Percentiles rank a stretch among this genome's conserved stretches.
phyloP scores from a whole-genome alignment of 208 protist genomes.

The Leishmania turanica region DNA sequence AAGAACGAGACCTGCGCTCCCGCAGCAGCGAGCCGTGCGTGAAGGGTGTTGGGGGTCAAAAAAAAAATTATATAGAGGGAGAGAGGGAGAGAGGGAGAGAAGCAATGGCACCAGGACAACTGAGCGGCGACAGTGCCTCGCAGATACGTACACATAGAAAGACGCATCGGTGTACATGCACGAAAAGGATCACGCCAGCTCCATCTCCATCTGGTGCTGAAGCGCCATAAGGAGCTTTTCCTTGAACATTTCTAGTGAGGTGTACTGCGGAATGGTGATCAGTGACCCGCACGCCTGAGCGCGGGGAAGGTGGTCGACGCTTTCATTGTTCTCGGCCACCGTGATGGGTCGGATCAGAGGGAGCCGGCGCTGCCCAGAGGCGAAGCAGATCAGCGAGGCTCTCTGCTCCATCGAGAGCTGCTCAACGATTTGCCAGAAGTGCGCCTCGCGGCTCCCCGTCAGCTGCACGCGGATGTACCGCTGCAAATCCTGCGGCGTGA shows the following conservation, averaged over 20 bases:
- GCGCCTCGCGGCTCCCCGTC: constrained; percentile 45
- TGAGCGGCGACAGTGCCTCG: not conserved
- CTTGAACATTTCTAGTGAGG: constrained; percentile 72
- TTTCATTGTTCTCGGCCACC: constrained; percentile 80
- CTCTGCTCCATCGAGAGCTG: constrained; percentile 81
- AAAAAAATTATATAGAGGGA: not conserved
- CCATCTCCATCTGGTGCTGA: constrained; percentile 90
- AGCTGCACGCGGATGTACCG: constrained; percentile 72
- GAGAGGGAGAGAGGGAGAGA: too few relatives aligned
- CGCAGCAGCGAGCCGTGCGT: not conserved
- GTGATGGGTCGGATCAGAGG: constrained; percentile 79
- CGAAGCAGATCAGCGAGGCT: constrained; percentile 86
- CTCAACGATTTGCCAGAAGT: constrained; percentile 89
- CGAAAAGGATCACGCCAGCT: constrained; percentile 60
- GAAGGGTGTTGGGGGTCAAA: too few relatives aligned
- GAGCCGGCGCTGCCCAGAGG: constrained; percentile 81
- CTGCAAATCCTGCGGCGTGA: constrained; percentile 63
- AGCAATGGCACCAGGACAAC: too few relatives aligned
- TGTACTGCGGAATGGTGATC: constrained; percentile 83
- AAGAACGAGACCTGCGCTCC: not conserved
- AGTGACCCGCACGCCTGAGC: constrained; percentile 92
- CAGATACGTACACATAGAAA: not conserved
- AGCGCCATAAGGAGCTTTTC: constrained; percentile 81
- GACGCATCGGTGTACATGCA: not conserved
- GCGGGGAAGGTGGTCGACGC: constrained; percentile 78